Evolutionary conservation across 768 basidiomycete species (phyloP), one percentile per base, ranked within the genome.

Genomic region (Lyophyllum semitale): DNA sequence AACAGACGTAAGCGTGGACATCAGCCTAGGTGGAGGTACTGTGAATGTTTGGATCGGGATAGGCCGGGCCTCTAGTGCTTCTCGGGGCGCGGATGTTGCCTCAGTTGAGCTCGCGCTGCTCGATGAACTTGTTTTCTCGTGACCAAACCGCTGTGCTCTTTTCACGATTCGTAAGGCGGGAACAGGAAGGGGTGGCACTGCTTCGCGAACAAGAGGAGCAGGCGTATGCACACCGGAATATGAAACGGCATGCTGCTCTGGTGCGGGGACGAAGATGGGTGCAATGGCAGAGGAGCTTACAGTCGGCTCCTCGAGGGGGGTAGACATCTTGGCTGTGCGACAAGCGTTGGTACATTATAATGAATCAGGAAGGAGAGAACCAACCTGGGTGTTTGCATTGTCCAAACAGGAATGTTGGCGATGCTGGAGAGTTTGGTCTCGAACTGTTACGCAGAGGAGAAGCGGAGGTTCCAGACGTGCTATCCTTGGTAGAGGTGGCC

Each of bases 151-250:
- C 44, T 66, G 68, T 18, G 63, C 59, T 43, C 79, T 71, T 58
- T 82, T 83, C 25, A 82, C 73, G n/a, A 82, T 79, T 29, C 72
- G 75, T 35, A 82, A 64, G 41, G 76, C 82, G 45, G 75, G 74
- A 22, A 80, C 67, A 1, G 74, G 71, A 37, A 68, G 69, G 5
- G 75, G 76, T 38, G 69, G 73, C 35, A 59, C 56, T 29, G 61
- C 49, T 25, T 52, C 55, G 43, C 60, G 40, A 51, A 61, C 38
- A 43, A 41, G 44, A 42, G 60, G 43, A 48, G 48, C 48, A 41
- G 55, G 55, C 26, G 55, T 55, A 15, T 55, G 51, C 18, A 56
- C 23, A 13, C 17, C 38, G 45, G 30, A n/a, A 8, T 33, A 23
- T 40, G 27, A n/a, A 22, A 41, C 20, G 37, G 25, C 23, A 26